Evolutionary conservation across 805 yeast genomes (phyloP).

Genomic region (Wickerhamomyces ciferrii): DNA sequence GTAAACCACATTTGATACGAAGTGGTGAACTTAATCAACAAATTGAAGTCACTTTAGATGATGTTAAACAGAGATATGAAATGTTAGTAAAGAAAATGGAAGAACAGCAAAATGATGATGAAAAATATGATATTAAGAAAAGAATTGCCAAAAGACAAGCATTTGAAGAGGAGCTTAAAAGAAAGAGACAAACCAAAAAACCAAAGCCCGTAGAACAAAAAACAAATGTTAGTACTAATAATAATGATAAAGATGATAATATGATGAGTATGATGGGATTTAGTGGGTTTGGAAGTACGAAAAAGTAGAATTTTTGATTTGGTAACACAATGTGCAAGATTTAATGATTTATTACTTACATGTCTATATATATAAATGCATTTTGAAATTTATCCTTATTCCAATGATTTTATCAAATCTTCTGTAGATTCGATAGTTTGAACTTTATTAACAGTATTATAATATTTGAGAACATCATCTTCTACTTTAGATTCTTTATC

Average conservation of each 20-base stretch:
- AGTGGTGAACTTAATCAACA: conserved; percentile 33
- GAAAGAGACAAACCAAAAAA: conserved; percentile 19
- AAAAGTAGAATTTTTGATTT: too few species aligned
- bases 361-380: background rate
- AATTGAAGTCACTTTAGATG: conserved; percentile 40
- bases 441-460: conserved; percentile 58
- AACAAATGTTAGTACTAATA: conserved; percentile 4
- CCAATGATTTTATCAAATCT: background rate
- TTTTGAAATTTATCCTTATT: background rate
- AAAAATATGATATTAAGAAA: conserved; percentile 29
- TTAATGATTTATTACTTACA: background rate
- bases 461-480: conserved; percentile 55
- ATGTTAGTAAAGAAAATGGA: conserved; percentile 27
- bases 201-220: conserved; percentile 7
- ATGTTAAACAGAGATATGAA: conserved; percentile 37
- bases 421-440: conserved; percentile 10
- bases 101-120: conserved; percentile 9
- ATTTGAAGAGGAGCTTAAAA: conserved; percentile 31
- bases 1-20: conserved; percentile 55
- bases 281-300: conserved; percentile 45
- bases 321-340: background rate
- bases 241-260: conserved; percentile 17
- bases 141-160: conserved; percentile 34
- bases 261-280: conserved; percentile 53
- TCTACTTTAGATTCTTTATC: conserved; percentile 20